Base-by-base conservation (phyloP, 1,284 basidiomycete genomes). In the Cerioporus squamosus region DNA sequence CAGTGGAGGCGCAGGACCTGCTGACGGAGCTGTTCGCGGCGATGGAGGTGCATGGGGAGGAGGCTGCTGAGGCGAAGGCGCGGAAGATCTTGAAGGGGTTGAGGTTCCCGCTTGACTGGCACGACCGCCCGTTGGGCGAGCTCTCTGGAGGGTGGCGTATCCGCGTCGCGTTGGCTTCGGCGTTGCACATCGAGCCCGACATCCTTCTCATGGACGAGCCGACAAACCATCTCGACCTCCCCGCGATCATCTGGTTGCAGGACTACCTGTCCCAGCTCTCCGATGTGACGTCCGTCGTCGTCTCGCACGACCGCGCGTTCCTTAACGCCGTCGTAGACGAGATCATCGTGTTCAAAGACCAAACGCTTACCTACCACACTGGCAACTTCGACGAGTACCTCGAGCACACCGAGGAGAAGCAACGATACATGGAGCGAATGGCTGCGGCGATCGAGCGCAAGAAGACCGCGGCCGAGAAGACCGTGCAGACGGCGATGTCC, bases 141-240 rank as follows among this genome's bases (percentile, higher is more conserved):
- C 76, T 92, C 10, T 89, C 86, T 1, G 89, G 89, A 18, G 90
- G 90, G 0, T 93, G 90, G 90, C 75, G 82, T 23, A 86, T 85
- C 58, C 79, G 88, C 9, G 84, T 85, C 55, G 88, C 89, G 40
- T 83, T 94, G 44, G 91, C 89, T 62, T 87, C 90, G 56, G 86
- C 91, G 15, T 84, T 92, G 47, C 87, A 90, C 76, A 84, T 89
- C 68, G 86, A 90, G 6, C 84, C 92, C 48, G 93, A 96, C 74
- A 87, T 97, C 70, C 81, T 97, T 39, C 81, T 97, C 20, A 84
- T 97, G 55, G 90, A 93, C 71, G 92, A 94, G 74, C 94, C 94
- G 44, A 97, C 94, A 33, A 97, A 96, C 75, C 94, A 97, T 75
- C 84, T 94, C 82, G 94, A 97, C 73, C 95, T 96, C 92, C 87